Conservation (phyloP, 352 stramenopile species). For the Phytophthora pistaciae region DNA sequence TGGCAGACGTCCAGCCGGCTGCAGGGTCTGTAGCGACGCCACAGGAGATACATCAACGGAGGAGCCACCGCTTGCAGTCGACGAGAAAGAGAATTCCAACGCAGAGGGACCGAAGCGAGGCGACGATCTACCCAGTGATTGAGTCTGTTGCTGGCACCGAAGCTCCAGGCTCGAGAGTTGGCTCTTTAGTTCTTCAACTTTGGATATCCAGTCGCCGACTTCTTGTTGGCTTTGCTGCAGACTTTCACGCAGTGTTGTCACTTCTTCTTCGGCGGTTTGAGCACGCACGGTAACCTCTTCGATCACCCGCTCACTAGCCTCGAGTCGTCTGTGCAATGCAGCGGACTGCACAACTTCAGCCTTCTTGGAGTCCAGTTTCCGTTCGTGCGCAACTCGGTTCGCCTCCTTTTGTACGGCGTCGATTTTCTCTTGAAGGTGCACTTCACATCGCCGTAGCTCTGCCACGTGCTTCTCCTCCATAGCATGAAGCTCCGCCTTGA, state of each 20-base stretch:
- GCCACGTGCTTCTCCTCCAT: constrained; percentile 59
- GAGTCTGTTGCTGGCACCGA: constrained; percentile 18
- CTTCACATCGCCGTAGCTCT: constrained; percentile 47
- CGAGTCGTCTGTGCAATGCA: constrained; percentile 31
- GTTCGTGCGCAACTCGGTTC: constrained; percentile 60
- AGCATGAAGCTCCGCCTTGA: constrained; percentile 55
- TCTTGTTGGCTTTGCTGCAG: constrained; percentile 19
- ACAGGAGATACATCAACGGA: constrained; percentile 31
- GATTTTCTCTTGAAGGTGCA: constrained; percentile 55
- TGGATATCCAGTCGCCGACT: constrained; percentile 29
- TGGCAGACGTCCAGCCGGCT: constrained; percentile 66
- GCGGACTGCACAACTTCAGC: constrained; percentile 24
- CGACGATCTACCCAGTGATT: constrained; percentile 16
- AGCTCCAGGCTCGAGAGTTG: constrained; percentile 23
- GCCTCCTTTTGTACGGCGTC: constrained; percentile 58
- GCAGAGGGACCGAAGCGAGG: constrained; percentile 18
- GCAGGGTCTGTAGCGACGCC: constrained; percentile 46
- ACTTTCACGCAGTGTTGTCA: constrained; percentile 8
- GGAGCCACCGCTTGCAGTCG: constrained; percentile 29
- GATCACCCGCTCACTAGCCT: constrained; percentile 29
- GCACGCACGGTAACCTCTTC: constrained; percentile 17
- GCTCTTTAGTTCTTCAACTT: constrained; percentile 26
- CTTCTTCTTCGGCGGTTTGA: constrained; percentile 36
- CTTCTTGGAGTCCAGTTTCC: constrained; percentile 57
- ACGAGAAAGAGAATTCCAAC: constrained; percentile 44